Evolutionary conservation across 176 grass and related monocot species (phyloP), one percentile per base, ranked within the genome.

Genomic region (Eremochloa ophiuroides): DNA sequence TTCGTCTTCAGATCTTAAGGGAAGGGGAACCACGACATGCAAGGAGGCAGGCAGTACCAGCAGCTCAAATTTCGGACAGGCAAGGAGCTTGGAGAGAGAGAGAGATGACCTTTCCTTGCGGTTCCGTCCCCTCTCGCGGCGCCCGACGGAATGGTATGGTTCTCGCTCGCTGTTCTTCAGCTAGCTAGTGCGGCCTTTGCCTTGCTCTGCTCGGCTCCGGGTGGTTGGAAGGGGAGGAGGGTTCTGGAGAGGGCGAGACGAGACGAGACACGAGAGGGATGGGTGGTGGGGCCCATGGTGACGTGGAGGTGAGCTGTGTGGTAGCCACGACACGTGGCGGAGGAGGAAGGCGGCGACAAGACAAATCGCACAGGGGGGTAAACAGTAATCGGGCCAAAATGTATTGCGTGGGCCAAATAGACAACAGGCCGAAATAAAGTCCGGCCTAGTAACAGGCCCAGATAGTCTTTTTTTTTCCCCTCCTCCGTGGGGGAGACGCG

Each of bases 231-330:
- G 40, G 1, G 28, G 20, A 12, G 20, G 72, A 67, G 20, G 50
- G 13, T 84, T 77, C 82, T 43, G 55, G 74, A 78, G 60, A 35
- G 42, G 17, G 69, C 16, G 27, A 72, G 71, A 33, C 16, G 51
- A n/a, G n/a, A n/a, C n/a, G n/a, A n/a, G n/a, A n/a, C 17, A 7
- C 15, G 51, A 23, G 53, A 23, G 18, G 7, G 76, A 47, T 61
- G 28, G 67, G 53, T 46, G 40, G 29, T 23, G n/a, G n/a, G n/a
- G 1, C 0, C 3, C 6, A n/a, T 8, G 73, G 31, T 55, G 48
- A 23, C 55, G 4, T 46, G 64, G 20, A 1, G 23, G 26, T 51
- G 81, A 66, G 66, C 18, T 81, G 66, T 43, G 34, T 23, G 18
- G 48, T 2, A 51, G 18, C 63, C 38, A 18, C 31, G 10, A 68